phyloP scores from a whole-genome alignment of 1,139 yeast genomes.

The Sugiyamaella sp. region DNA sequence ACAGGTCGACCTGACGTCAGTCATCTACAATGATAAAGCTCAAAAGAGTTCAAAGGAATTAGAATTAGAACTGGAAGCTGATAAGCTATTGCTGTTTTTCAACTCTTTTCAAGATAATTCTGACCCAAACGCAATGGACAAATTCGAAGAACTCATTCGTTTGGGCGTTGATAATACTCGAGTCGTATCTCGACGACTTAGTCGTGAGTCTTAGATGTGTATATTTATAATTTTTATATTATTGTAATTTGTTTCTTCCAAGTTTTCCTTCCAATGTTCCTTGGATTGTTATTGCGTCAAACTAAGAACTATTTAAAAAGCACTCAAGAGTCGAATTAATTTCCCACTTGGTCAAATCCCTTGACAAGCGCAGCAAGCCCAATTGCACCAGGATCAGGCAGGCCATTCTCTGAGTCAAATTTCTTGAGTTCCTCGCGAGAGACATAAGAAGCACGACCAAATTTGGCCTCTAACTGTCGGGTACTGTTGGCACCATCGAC shows the following conservation, averaged over 20 bases:
- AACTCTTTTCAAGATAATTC: slow-evolving; percentile 42
- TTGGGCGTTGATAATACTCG: slow-evolving; percentile 40
- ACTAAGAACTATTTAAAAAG: neutral
- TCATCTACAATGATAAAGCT: slow-evolving; percentile 32
- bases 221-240: slow-evolving; percentile 5
- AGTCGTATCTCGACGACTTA: slow-evolving; percentile 29
- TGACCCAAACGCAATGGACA: slow-evolving; percentile 39
- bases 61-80: slow-evolving; percentile 67
- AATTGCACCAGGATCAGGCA: slow-evolving; percentile 93
- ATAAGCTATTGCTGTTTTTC: slow-evolving; percentile 64
- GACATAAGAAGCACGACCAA: slow-evolving; percentile 94
- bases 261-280: neutral
- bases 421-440: slow-evolving; percentile 56
- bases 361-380: slow-evolving; percentile 42
- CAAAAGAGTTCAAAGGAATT: slow-evolving; percentile 36
- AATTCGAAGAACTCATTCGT: slow-evolving; percentile 42
- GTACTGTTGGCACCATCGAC: slow-evolving; percentile 76
- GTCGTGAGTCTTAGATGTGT: slow-evolving; percentile 23
- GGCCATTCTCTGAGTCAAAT: slow-evolving; percentile 48
- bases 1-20: slow-evolving; percentile 42
- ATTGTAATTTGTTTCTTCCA: slow-evolving; percentile 13
- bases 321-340: neutral
- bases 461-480: slow-evolving; percentile 73
- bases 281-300: neutral
- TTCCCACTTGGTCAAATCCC: slow-evolving; percentile 34